Evolutionary conservation across 2,329 filamentous ascomycete species (phyloP).

Genomic region (Proliferodiscus dingleyae): DNA sequence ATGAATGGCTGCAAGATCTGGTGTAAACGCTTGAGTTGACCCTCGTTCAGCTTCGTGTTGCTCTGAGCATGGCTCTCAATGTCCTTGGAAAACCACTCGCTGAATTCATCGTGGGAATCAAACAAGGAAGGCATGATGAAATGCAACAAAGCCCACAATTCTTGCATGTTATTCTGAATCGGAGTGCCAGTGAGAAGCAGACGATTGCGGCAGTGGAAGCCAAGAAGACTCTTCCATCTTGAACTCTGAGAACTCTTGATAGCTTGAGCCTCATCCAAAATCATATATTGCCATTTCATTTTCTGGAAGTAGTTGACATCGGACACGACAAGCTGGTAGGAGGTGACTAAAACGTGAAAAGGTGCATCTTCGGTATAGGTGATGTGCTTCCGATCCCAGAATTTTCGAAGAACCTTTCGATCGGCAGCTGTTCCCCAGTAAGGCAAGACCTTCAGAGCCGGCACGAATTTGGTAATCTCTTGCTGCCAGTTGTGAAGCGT

Average conservation of each 20-base stretch:
- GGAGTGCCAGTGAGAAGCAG: constrained; percentile 92
- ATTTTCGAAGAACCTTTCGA: constrained; percentile 93
- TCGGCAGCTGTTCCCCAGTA: constrained; percentile 97
- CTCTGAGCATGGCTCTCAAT: constrained; percentile 98
- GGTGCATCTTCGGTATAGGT: constrained; percentile 90
- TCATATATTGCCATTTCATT: constrained; percentile 99
- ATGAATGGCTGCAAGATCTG: constrained; percentile 99
- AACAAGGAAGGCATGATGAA: constrained; percentile 99
- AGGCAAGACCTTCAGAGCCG: constrained; percentile 87
- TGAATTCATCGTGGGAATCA: constrained; percentile 88
- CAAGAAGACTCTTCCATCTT: constrained; percentile 90
- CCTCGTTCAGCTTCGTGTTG: constrained; percentile 99
- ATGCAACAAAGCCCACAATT: constrained; percentile 93
- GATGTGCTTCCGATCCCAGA: constrained; percentile 97
- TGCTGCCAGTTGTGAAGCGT: constrained; percentile 99
- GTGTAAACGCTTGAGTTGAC: constrained; percentile 91
- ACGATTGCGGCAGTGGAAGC: constrained; percentile 92
- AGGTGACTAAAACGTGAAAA: constrained; percentile 95
- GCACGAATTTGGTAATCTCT: constrained; percentile 92
- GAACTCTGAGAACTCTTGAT: constrained; percentile 98
- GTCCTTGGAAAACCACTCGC: constrained; percentile 90
- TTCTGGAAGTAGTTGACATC: constrained; percentile 98
- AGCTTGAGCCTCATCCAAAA: constrained; percentile 94
- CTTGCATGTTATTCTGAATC: constrained; percentile 99
- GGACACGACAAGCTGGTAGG: constrained; percentile 93